phyloP scores from a whole-genome alignment of 768 basidiomycete species.

The Russula olivacea region DNA sequence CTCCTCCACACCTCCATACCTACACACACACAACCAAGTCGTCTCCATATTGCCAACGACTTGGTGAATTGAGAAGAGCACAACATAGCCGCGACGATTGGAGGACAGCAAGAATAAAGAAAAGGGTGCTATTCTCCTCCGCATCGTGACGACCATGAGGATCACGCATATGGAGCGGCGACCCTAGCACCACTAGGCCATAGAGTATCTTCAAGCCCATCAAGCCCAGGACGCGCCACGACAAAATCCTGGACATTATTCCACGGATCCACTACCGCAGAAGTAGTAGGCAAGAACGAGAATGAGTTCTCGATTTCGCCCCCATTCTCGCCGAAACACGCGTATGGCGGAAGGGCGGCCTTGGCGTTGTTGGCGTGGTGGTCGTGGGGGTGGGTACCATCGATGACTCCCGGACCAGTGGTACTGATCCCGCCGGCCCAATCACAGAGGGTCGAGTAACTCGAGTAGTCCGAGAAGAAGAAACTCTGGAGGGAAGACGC shows the following conservation, averaged over 20 bases:
- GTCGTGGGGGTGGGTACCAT: not conserved
- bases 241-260: slow-evolving; percentile 7
- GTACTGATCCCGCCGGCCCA: slow-evolving; percentile 13
- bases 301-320: slow-evolving; percentile 9
- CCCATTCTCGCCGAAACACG: not conserved
- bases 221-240: slow-evolving; percentile 6
- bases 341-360: not conserved
- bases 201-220: slow-evolving; percentile 8
- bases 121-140: not conserved
- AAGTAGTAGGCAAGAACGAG: slow-evolving; percentile 3
- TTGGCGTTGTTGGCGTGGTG: not conserved
- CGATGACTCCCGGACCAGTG: not conserved
- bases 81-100: not conserved
- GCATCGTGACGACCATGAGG: not conserved
- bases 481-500: slow-evolving; percentile 1
- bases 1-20: not conserved
- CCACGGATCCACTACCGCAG: slow-evolving; percentile 10
- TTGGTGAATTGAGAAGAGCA: not conserved
- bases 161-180: slow-evolving; percentile 16
- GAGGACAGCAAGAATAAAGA: not conserved
- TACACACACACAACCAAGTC: not conserved
- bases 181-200: slow-evolving; percentile 10
- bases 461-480: slow-evolving; percentile 13
- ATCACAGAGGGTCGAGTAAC: slow-evolving; percentile 23
- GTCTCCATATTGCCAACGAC: not conserved